A percentile compares a stretch with the other conserved stretches of the same genome.
Conservation (phyloP, 2,329 filamentous ascomycete genomes). For the Neonectria sp. region DNA sequence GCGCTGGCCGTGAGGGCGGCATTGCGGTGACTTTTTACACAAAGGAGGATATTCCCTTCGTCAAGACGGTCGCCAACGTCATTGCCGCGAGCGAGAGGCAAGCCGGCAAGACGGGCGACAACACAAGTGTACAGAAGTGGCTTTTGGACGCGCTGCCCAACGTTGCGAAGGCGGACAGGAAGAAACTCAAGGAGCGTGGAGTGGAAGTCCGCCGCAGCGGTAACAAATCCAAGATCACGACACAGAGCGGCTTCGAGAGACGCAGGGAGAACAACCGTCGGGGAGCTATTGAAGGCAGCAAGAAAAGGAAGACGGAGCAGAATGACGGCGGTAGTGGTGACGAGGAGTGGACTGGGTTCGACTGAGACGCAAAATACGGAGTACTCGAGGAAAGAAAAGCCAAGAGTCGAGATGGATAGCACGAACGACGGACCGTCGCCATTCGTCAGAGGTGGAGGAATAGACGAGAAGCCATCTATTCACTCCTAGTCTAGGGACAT, state of each 20-base stretch:
- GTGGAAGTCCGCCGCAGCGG: slow-evolving; percentile 77
- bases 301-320: slow-evolving; percentile 63
- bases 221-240: slow-evolving; percentile 78
- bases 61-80: slow-evolving; percentile 94
- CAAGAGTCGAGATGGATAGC: slow-evolving; percentile 1
- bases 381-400: not conserved
- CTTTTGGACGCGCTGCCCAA: slow-evolving; percentile 90
- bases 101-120: slow-evolving; percentile 66
- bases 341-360: slow-evolving; percentile 66
- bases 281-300: slow-evolving; percentile 75
- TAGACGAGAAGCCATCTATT: not conserved
- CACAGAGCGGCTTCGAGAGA: slow-evolving; percentile 83
- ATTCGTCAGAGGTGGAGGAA: not conserved
- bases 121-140: slow-evolving; percentile 83
- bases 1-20: slow-evolving; percentile 89
- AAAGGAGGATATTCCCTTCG: slow-evolving; percentile 89
- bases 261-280: slow-evolving; percentile 76
- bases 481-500: slow-evolving; percentile 1
- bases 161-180: slow-evolving; percentile 86
- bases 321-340: slow-evolving; percentile 41
- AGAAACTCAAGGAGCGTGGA: slow-evolving; percentile 85
- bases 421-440: not conserved
- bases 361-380: slow-evolving; percentile 26
- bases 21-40: slow-evolving; percentile 96
- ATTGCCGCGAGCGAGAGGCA: slow-evolving; percentile 88